Base-by-base conservation (phyloP, 2,329 filamentous ascomycete species). In the Hypoxylon sp. region DNA sequence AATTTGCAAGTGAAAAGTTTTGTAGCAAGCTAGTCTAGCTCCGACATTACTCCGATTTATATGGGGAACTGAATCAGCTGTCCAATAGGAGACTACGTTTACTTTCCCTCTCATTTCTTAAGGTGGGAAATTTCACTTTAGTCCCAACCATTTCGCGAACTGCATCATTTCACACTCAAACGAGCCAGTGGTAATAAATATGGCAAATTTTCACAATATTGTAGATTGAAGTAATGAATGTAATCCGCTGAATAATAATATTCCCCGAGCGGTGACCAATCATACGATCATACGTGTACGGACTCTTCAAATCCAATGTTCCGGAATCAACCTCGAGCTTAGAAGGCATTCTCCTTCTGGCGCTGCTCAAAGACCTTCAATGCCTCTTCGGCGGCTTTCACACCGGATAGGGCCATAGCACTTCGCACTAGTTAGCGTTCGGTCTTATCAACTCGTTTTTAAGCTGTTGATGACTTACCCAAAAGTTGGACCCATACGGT, bases 351-450 rank as follows among this genome's bases (percentile, higher is more conserved):
- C 79, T 94, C 83, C 64, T 82, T 82, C 82, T 90, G 88, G 63
- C 91, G 85, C 62, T 83, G 73, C 26, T 94, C 90, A 63, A 90
- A 91, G 49, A 95, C 80, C 61, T 80, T 83, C 59, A 95, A 75
- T 0, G 88, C 89, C 73, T 93, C 91, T 76, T 96, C 91, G 7
- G 91, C 91, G 65, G 91, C 91, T 81, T 95, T 96, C 67, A 96
- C 88, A 61, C 91, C 91, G 49, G 82, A 88, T 27, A 96, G 79
- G 13, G 83, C 90, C 91, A 96, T 96, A 42, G 91, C 91, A 48
- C 90, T 90, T 30, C 12, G 21, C 3, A 17, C 11, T 55, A 30
- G 43, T 62, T 50, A 61, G 52, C 21, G 30, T 48, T 21, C 27
- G 5, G 2, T 9, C 32, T n/a, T 30, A 30, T 29, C 4, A 31